Base-by-base conservation (phyloP, 2,329 filamentous ascomycete species). In the Talaromyces sp. region DNA sequence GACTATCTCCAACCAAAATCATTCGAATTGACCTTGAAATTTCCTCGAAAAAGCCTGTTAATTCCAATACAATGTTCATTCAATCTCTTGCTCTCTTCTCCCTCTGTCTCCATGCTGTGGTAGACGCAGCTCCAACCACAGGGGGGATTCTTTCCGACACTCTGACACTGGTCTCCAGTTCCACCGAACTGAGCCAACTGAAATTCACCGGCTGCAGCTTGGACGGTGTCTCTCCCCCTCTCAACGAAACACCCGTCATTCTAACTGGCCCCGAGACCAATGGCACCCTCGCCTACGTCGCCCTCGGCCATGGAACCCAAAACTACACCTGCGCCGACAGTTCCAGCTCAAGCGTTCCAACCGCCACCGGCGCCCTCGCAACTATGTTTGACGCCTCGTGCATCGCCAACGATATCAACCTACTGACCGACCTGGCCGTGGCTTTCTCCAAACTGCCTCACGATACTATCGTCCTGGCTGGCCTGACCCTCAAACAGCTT, bases 221-320 rank as follows among this genome's bases (percentile, higher is more conserved):
- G 3, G 22, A 47, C 11, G 47, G 64, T 1, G 51, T 62, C 55
- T 33, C n/a, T 2, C 49, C 70, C 9, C 65, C 67, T 25, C 36
- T 71, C 13, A 61, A 65, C 30, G 60, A 67, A 9, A 67, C 69
- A 17, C 58, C 63, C 3, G 39, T 60, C 13, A 54, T 65, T 4
- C 70, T 79, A 2, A 71, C 75, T 15, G 33, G 33, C 6, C 74
- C 75, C 10, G 65, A 69, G 3, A 44, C 59, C 7, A 65, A 65
- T 19, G 59, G 75, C 42, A 67, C 63, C 9, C 76, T 83, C 55
- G 73, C 79, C 61, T 75, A 78, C 63, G 68, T 83, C 56, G 76
- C 77, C 6, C 64, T 81, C 22, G 81, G 81, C 59, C 71, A 75
- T 27, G 81, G 81, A 44, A 81, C 78, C 13, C 80, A 83, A 64